Percentiles rank a stretch among this genome's conserved stretches.
These are phyloP conservation scores for Danielia reshetovae DNA, from an alignment of 805 yeast genomes.

Conservation along the genomic window DNA sequence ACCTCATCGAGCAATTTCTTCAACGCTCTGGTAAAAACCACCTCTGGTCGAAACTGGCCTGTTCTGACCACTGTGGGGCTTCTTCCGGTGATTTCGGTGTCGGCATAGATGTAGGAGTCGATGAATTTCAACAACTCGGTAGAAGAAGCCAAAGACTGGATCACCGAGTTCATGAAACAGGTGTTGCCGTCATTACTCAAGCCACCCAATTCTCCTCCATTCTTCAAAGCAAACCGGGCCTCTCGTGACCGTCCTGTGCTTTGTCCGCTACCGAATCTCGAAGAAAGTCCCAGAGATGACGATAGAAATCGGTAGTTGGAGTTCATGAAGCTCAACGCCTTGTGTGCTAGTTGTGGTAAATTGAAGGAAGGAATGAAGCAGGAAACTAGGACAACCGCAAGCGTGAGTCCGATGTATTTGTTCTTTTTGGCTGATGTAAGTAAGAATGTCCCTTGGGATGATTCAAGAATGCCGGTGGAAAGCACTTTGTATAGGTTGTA, in stretches of 20 bases:
- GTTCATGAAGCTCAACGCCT: slow-evolving; percentile 11
- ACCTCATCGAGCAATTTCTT: slow-evolving; percentile 49
- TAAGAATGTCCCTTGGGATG: slow-evolving; percentile 4
- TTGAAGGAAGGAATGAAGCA: slow-evolving; percentile 2
- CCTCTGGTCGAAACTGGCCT: slow-evolving; percentile 18
- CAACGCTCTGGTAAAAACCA: slow-evolving; percentile 53
- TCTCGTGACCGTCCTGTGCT: slow-evolving; percentile 18
- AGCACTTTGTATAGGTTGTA: neutral
- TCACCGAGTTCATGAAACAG: slow-evolving; percentile 89
- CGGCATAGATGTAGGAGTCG: slow-evolving; percentile 33
- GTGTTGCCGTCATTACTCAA: slow-evolving; percentile 88
- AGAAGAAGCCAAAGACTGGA: slow-evolving; percentile 79
- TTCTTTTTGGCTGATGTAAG: neutral
- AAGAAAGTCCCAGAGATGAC: neutral
- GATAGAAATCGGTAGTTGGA: slow-evolving; percentile 11
- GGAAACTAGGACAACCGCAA: slow-evolving; percentile 5
- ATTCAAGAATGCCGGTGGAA: slow-evolving; percentile 1
- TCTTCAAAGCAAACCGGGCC: slow-evolving; percentile 40
- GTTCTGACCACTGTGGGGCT: slow-evolving; percentile 16
- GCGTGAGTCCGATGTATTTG: slow-evolving; percentile 6
- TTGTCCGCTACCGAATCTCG: slow-evolving; percentile 1
- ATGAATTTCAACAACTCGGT: slow-evolving; percentile 55
- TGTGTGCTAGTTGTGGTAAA: slow-evolving; percentile 10
- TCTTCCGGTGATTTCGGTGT: slow-evolving; percentile 23
- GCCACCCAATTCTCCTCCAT: slow-evolving; percentile 82